Conservation (phyloP, 2,329 filamentous ascomycete genomes). For the Nectriaceae sp. region DNA sequence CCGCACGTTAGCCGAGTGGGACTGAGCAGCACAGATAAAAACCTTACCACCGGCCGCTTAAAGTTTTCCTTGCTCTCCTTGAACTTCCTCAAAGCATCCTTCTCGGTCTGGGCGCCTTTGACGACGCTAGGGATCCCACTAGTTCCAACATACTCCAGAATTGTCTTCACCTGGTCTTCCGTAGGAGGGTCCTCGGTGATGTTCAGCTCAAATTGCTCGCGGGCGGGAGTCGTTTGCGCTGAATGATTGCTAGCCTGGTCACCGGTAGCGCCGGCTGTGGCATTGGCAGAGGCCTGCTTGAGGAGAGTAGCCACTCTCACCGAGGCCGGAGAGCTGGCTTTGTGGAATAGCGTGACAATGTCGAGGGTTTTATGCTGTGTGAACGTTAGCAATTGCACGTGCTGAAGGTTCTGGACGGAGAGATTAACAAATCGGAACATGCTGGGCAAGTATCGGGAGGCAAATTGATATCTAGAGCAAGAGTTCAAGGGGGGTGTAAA, state of each 20-base stretch:
- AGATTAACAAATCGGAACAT: conserved; percentile 52
- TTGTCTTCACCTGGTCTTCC: conserved; percentile 76
- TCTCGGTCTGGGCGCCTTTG: conserved; percentile 69
- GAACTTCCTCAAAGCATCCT: conserved; percentile 79
- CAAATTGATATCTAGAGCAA: conserved; percentile 3
- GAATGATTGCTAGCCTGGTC: conserved; percentile 77
- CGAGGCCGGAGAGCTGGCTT: conserved; percentile 72
- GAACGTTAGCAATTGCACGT: conserved; percentile 17
- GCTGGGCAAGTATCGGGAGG: conserved; percentile 18
- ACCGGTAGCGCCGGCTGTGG: conserved; percentile 66
- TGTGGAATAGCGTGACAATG: conserved; percentile 95
- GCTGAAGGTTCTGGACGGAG: not conserved
- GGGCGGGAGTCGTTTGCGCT: conserved; percentile 57
- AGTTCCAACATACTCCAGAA: conserved; percentile 77
- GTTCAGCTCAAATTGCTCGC: conserved; percentile 80
- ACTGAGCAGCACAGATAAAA: not conserved
- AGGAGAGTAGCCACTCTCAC: conserved; percentile 73
- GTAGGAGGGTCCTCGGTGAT: conserved; percentile 82
- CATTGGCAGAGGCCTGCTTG: conserved; percentile 75
- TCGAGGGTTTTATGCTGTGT: conserved; percentile 76
- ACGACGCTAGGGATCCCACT: conserved; percentile 64
- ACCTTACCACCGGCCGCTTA: conserved; percentile 73
- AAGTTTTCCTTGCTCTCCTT: conserved; percentile 70
- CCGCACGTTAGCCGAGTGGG: conserved; percentile 1
- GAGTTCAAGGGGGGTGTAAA: conserved; percentile 8